Percentiles rank a stretch among this genome's conserved stretches.
Conservation (phyloP, 768 basidiomycete species). For the Zangia roseola region DNA sequence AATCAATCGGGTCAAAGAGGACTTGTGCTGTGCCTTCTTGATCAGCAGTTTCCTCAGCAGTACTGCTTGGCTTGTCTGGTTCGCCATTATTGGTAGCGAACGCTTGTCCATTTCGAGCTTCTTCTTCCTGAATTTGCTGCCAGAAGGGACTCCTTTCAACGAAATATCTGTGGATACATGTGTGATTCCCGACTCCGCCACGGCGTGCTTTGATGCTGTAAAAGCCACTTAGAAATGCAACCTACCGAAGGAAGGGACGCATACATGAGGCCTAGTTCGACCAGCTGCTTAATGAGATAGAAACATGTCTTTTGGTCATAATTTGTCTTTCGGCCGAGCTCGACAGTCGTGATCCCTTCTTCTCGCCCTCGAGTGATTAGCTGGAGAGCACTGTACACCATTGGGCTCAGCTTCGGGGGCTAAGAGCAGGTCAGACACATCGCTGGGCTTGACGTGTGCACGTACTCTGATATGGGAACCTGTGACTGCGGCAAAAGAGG, state of each 20-base stretch:
- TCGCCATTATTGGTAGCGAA: slow-evolving; percentile 11
- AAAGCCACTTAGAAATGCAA: slow-evolving; percentile 2
- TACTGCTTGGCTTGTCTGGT: slow-evolving; percentile 7
- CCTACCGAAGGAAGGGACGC: slow-evolving; percentile 21
- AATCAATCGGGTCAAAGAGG: slow-evolving; percentile 72
- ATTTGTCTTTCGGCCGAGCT: slow-evolving; percentile 71
- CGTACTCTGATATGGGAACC: slow-evolving; percentile 82
- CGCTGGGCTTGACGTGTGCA: slow-evolving; percentile 3
- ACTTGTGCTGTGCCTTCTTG: slow-evolving; percentile 30
- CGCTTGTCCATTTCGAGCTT: slow-evolving; percentile 39
- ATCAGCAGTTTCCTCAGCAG: slow-evolving; percentile 21
- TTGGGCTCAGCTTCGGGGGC: slow-evolving; percentile 78
- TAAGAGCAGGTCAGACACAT: slow-evolving; percentile 30
- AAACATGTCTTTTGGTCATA: slow-evolving; percentile 92
- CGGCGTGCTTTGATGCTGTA: slow-evolving; percentile 72
- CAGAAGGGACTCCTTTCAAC: slow-evolving; percentile 74
- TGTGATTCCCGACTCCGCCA: slow-evolving; percentile 73
- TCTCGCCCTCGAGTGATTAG: slow-evolving; percentile 81
- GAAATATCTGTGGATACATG: slow-evolving; percentile 82
- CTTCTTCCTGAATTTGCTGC: slow-evolving; percentile 74
- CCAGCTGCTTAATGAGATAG: slow-evolving; percentile 77
- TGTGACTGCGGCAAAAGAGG: slow-evolving; percentile 75
- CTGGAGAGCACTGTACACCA: slow-evolving; percentile 84
- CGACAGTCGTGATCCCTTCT: slow-evolving; percentile 72
- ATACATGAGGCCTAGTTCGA: slow-evolving; percentile 73